Base-by-base conservation (phyloP, 805 yeast genomes). In the Yarrowia alimentaria region DNA sequence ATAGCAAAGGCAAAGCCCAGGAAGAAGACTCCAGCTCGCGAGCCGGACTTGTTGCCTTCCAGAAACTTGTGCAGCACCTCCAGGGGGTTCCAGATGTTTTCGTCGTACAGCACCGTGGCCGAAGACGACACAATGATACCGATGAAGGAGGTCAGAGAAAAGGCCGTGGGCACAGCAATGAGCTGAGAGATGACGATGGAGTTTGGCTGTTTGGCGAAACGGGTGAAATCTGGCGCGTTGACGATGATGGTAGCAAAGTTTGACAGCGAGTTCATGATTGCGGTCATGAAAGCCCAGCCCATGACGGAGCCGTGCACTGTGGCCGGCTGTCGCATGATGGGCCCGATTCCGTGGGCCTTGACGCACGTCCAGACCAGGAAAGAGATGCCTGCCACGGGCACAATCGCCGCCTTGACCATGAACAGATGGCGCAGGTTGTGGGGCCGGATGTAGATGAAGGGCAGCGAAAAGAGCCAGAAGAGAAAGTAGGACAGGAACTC, bases 201-300 rank as follows among this genome's bases (percentile, higher is more conserved):
- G 33, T 59, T 64, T 47, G 75, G 72, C 17, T 78, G 80, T 56
- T 73, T 76, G 8, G 95, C 84, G 68, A 87, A 83, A 66, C 96
- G 78, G 19, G 95, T 76, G 66, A 88, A 88, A 71, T 88, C 96
- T 1, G 96, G 94, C 12, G 93, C 85, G 68, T 88, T 88, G 50
- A 84, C 77, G 61, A 89, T 84, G 60, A 88, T 74, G n/a, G 96
- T 84, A 5, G 95, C 93, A 62, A 88, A 88, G 68, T 87, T 88
- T 20, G 94, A 85, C 55, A 88, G 69, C 16, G 89, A 75, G 67
- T 81, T 83, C 95, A 89, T 85, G 24, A 81, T 73, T 5, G 91
- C 78, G 58, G 75, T 74, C 49, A 88, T 77, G 62, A 87, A 88
- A 0, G 85, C 87, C 97, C 97, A 89, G 19, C 78, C 88, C 56